A percentile compares a stretch with the other conserved stretches of the same genome.
Evolutionary conservation across 352 stramenopile genomes (phyloP).

Genomic region (Bremia lactucae): DNA sequence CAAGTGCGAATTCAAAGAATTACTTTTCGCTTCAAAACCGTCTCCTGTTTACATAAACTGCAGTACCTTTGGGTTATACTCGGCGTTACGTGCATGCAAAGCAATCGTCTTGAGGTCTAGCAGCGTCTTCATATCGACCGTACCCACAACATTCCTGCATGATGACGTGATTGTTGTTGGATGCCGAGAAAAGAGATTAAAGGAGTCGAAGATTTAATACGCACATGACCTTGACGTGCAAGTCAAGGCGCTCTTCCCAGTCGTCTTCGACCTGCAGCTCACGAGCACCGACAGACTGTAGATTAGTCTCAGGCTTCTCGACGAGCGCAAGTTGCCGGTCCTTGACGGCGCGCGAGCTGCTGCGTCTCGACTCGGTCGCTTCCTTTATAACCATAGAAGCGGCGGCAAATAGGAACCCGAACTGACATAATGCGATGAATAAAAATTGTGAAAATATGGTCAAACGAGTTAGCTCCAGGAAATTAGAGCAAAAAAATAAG

Average conservation of each 20-base stretch:
- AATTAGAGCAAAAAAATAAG: too few species aligned
- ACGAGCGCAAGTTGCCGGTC: conserved; percentile 65
- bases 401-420: too few species aligned
- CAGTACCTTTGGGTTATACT: conserved; percentile 97
- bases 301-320: conserved; percentile 24
- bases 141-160: conserved; percentile 90
- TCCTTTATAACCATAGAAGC: too few species aligned
- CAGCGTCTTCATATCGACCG: conserved; percentile 90
- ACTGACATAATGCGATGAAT: too few species aligned
- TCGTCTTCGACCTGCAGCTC: conserved; percentile 72
- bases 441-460: too few species aligned
- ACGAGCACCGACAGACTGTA: conserved; percentile 32
- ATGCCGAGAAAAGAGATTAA: neutral
- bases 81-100: conserved; percentile 94
- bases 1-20: neutral
- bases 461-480: too few species aligned
- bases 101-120: conserved; percentile 97
- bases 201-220: neutral
- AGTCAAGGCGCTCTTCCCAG: conserved; percentile 67
- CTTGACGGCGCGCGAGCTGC: conserved; percentile 41
- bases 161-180: neutral
- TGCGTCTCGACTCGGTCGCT: conserved; percentile 12
- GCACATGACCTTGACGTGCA: conserved; percentile 80
- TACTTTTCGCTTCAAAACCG: neutral
- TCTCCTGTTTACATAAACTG: neutral